A percentile compares a stretch with the other conserved stretches of the same genome.
These are phyloP conservation scores for Dentipellis sp. DNA, from an alignment of 768 basidiomycete genomes.

Conservation along the genomic window DNA sequence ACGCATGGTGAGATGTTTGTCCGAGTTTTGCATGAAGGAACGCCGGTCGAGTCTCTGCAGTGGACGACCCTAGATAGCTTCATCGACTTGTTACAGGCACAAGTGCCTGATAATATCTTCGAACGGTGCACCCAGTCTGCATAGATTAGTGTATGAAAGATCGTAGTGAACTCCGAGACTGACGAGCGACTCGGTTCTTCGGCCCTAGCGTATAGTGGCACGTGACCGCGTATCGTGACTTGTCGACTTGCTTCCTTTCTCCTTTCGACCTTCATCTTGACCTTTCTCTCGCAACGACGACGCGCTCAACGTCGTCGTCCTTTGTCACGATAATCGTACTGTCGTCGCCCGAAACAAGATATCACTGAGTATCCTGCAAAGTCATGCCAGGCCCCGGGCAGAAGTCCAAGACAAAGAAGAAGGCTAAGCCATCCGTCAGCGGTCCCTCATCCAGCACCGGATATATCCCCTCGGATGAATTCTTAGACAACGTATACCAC, in stretches of 20 bases:
- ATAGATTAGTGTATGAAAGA: too few species aligned
- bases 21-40: slow-evolving; percentile 36
- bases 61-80: slow-evolving; percentile 30
- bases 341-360: too few species aligned
- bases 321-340: too few species aligned
- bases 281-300: too few species aligned
- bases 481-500: slow-evolving; percentile 36
- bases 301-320: too few species aligned
- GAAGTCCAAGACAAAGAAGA: background rate
- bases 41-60: slow-evolving; percentile 24
- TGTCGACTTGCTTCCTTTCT: too few species aligned
- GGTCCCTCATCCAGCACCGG: background rate
- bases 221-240: too few species aligned
- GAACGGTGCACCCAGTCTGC: slow-evolving; percentile 11
- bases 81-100: slow-evolving; percentile 21
- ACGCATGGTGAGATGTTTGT: slow-evolving; percentile 21
- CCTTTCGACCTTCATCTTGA: too few species aligned
- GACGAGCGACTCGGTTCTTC: too few species aligned
- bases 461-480: background rate
- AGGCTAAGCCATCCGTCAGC: background rate
- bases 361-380: too few species aligned
- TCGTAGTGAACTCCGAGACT: too few species aligned
- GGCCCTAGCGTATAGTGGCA: too few species aligned
- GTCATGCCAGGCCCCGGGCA: background rate
- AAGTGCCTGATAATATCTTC: slow-evolving; percentile 28